Evolutionary conservation across 495 filamentous ascomycete genomes (phyloP), one percentile per base, ranked within the genome.

Genomic region (Cudoniella acicularis): DNA sequence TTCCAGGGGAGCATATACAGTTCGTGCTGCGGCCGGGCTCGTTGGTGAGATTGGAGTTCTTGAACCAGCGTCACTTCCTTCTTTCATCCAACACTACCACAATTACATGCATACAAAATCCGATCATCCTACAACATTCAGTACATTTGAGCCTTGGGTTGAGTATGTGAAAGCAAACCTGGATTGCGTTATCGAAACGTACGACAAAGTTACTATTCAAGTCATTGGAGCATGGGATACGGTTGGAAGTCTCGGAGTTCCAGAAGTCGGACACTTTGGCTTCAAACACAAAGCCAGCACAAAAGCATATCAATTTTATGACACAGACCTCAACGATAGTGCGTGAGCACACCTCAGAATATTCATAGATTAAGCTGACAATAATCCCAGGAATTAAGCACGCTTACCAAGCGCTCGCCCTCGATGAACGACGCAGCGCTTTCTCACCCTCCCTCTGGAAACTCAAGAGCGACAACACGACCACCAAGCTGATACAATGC

Each of bases 1-100:
- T 70, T 88, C 85, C 22, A 78, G 87, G 2, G 86, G 87, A 13
- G 86, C 86, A 10, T 90, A 84, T 63, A 89, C 86, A 0, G 85
- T 83, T 1, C 76, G 87, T 49, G 82, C 79, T 22, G 79, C 87
- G 36, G 58, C 51, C 17, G 52, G 58, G 8, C 43, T 58, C n/a
- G 25, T 51, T 1, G 30, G 6, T 18, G 17, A 0, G 10, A 51
- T 22, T 18, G 26, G 1, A 13, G n/a, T n/a, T 49, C 36, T n/a
- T n/a, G n/a, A n/a, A n/a, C n/a, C n/a, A n/a, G n/a, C n/a, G n/a
- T n/a, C n/a, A n/a, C n/a, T n/a, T n/a, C n/a, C n/a, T n/a, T n/a
- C n/a, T n/a, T n/a, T n/a, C n/a, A n/a, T n/a, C n/a, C n/a, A n/a
- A n/a, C n/a, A n/a, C n/a, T n/a, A n/a, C n/a, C n/a, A n/a, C n/a